Percentiles rank a stretch among this genome's conserved stretches.
These are phyloP conservation scores for Cercis canadensis DNA, from an alignment of 306 rosid species.

Conservation along the genomic window DNA sequence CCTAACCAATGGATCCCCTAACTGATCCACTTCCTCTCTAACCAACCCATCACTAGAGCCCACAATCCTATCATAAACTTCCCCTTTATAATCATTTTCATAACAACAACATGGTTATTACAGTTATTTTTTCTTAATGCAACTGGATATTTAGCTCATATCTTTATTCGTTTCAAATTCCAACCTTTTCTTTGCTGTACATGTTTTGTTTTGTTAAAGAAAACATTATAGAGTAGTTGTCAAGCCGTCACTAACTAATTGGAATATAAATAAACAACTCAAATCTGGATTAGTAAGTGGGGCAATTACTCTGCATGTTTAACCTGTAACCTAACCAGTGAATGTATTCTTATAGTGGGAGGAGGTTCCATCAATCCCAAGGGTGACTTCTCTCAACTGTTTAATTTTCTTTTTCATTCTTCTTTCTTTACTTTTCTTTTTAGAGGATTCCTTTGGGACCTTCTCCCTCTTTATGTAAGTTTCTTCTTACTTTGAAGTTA, in stretches of 20 bases:
- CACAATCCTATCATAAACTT: not conserved
- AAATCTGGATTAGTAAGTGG: not conserved
- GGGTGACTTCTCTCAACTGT: not conserved
- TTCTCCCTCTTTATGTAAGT: not conserved
- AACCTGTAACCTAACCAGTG: slow-evolving; percentile 15
- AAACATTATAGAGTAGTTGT: not conserved
- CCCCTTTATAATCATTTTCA: slow-evolving; percentile 7
- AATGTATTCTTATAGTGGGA: not conserved
- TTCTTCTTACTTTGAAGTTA: slow-evolving; percentile 5
- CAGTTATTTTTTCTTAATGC: slow-evolving; percentile 21
- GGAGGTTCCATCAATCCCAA: not conserved
- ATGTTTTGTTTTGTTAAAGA: slow-evolving; percentile 5
- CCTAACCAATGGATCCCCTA: no score
- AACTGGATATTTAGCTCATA: not conserved
- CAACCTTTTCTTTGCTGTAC: not conserved
- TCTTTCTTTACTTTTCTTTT: not conserved
- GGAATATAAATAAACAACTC: not conserved
- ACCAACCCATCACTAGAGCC: no score
- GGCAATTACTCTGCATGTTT: not conserved
- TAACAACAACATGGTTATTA: not conserved
- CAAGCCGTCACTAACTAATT: not conserved
- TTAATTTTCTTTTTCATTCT: not conserved
- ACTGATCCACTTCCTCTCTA: no score
- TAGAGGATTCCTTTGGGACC: not conserved
- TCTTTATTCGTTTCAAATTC: not conserved